A percentile compares a stretch with the other conserved stretches of the same genome.
Conservation (phyloP, 1,284 basidiomycete species). For the Cerioporus squamosus region DNA sequence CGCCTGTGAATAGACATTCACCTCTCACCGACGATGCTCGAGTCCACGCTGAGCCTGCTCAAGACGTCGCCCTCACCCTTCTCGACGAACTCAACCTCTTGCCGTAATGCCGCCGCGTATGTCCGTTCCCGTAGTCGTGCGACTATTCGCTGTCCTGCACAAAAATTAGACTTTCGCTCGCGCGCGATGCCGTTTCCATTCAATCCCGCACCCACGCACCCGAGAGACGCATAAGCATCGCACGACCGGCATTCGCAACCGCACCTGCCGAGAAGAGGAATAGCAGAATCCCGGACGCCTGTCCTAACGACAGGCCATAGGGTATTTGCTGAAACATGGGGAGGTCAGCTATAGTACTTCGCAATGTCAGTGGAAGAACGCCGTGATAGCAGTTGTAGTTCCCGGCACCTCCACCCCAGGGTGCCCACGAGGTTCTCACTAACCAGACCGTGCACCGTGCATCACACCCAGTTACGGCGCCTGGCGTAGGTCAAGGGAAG, state of each 20-base stretch:
- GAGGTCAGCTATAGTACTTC: too few relatives aligned
- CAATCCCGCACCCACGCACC: conserved; percentile 43
- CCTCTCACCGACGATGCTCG: conserved; percentile 95
- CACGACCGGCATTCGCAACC: conserved; percentile 84
- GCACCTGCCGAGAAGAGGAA: conserved; percentile 89
- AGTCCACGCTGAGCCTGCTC: conserved; percentile 90
- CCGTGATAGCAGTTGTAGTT: too few relatives aligned
- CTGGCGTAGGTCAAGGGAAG: too few relatives aligned
- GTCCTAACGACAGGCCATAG: conserved; percentile 75
- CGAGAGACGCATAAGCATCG: conserved; percentile 88
- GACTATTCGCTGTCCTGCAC: conserved; percentile 87
- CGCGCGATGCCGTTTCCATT: not conserved
- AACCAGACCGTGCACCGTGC: too few relatives aligned
- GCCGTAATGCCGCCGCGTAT: conserved; percentile 81
- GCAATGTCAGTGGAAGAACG: too few relatives aligned
- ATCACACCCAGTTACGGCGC: too few relatives aligned
- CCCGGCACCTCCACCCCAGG: too few relatives aligned
- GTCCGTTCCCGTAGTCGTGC: conserved; percentile 85
- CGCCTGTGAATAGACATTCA: too few relatives aligned
- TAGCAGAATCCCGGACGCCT: conserved; percentile 80
- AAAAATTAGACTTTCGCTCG: not conserved
- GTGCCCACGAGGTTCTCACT: too few relatives aligned
- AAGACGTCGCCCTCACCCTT: conserved; percentile 94
- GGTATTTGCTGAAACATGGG: conserved; percentile 68
- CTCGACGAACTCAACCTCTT: conserved; percentile 94